Evolutionary conservation across 208 protist species (phyloP).

Genomic region (Perkinsela sp.): DNA sequence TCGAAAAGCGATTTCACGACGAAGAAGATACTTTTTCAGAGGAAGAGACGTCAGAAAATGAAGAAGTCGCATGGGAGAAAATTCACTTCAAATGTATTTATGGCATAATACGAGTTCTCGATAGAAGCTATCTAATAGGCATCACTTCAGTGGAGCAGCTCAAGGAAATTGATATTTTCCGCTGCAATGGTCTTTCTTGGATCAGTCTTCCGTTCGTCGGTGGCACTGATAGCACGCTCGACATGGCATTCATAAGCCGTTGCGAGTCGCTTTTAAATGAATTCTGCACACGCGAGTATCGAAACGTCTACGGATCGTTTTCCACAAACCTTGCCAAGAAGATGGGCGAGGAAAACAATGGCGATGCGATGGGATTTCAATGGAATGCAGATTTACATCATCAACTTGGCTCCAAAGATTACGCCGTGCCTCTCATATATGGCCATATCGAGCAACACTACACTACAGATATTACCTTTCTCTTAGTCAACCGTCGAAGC

Average conservation of each 20-base stretch:
- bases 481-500: conserved; percentile 7
- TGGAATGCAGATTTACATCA: not conserved
- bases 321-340: not conserved
- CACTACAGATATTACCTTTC: not conserved
- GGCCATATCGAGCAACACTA: not conserved
- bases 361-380: not conserved
- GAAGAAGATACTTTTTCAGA: too few relatives aligned
- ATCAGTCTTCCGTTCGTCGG: not conserved
- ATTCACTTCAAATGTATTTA: not conserved
- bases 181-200: not conserved
- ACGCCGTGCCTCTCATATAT: not conserved
- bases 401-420: not conserved
- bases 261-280: not conserved
- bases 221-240: not conserved
- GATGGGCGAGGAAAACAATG: not conserved
- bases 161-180: not conserved
- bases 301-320: not conserved
- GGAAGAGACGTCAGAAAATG: too few relatives aligned
- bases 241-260: not conserved
- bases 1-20: too few relatives aligned
- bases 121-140: not conserved
- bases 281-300: not conserved
- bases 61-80: too few relatives aligned
- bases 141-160: not conserved
- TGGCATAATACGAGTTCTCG: not conserved